Evolutionary conservation across 1,139 yeast species (phyloP).

Genomic region (Diutina siamensis): DNA sequence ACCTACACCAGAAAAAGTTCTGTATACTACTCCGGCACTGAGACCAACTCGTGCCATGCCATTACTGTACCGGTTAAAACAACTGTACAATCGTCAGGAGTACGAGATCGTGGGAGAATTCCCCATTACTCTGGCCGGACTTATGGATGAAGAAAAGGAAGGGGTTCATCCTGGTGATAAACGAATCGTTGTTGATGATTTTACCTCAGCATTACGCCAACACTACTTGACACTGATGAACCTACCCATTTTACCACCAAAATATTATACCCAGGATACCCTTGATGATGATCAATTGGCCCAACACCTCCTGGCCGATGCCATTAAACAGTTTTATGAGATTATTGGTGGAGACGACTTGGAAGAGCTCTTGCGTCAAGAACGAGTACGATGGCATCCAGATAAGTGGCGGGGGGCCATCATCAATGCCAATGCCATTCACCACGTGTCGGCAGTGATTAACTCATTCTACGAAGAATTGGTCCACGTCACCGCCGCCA

Average conservation of each 20-base stretch:
- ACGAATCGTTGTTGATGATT: constrained; percentile 14
- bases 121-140: constrained; percentile 26
- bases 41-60: neutral
- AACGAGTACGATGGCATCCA: constrained; percentile 61
- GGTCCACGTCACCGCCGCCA: no score
- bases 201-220: neutral
- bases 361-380: constrained; percentile 26
- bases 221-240: neutral
- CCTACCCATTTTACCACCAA: constrained; percentile 2
- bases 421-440: neutral
- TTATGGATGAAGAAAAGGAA: constrained; percentile 24
- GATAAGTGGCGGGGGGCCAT: constrained; percentile 34
- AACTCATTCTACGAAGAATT: neutral
- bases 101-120: constrained; percentile 25
- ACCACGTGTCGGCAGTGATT: neutral
- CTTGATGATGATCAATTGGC: neutral
- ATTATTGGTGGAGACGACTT: constrained; percentile 12
- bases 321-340: constrained; percentile 19
- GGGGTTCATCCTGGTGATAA: constrained; percentile 30
- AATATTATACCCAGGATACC: neutral
- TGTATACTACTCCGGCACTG: constrained; percentile 1
- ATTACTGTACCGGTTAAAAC: neutral
- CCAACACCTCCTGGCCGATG: neutral
- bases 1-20: neutral
- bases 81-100: neutral